Base-by-base conservation (phyloP, 108 stramenopile genomes). In the Chaetoceros tenuissimus region DNA sequence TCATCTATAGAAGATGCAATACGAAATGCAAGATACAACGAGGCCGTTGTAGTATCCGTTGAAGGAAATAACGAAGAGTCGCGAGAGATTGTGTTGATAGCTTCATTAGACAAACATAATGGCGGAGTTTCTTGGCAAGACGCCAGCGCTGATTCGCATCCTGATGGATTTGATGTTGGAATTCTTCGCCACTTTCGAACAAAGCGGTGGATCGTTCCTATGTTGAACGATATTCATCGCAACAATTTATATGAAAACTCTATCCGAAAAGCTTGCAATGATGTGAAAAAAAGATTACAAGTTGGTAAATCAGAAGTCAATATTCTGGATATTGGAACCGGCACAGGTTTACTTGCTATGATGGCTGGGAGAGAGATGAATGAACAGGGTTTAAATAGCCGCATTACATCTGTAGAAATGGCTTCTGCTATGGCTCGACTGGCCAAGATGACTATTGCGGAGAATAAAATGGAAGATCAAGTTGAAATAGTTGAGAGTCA, bases 121-220 rank as follows among this genome's bases (percentile, higher is more conserved):
- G 90, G 90, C 23, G 86, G 86, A 5, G 66, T 92, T 46, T 43
- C 64, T 8, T 92, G 90, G 90, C 77, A 72, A 57, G 59, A 65
- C 53, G 52, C 61, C 1, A 28, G 58, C 0, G 23, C 71, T n/a
- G 24, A 46, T 31, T 31, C 49, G 10, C 16, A 22, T 31, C 43
- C 31, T 5, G 59, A 40, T 10, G 29, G 28, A 19, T 48, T 31
- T 18, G 51, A 31, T 16, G 57, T 34, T n/a, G 52, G 55, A 20
- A 48, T 48, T 10, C 43, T 57, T 0, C 68, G 78, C 18, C 85
- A 87, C 51, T 60, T 92, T 20, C 60, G 75, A 20, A 86, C 90
- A 20, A 92, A 92, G 56, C 68, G 53, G 63, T 92, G 90, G 90
- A 68, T 79, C 16, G 72, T 92, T 27, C 90, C 90, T 50, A 92